Evolutionary conservation across 208 protist genomes (phyloP).

Genomic region (Dictyostelium gargantuum): DNA sequence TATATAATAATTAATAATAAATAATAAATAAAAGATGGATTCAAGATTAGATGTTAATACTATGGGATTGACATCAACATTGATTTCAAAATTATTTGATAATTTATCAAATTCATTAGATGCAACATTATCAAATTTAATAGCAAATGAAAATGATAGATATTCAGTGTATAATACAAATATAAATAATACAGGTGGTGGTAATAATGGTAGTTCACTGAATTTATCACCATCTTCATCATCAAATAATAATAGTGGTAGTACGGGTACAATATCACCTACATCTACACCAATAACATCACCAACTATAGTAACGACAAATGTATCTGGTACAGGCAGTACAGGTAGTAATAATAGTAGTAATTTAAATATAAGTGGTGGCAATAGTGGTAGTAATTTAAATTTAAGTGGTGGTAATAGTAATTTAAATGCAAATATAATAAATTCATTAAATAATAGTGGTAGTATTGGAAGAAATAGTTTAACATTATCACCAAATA

Average conservation of each 20-base stretch:
- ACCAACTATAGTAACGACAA: not conserved
- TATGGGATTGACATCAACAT: conserved; percentile 20
- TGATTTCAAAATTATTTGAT: conserved; percentile 45
- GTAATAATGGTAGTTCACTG: not conserved
- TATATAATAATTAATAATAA: not conserved
- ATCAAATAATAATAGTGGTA: not conserved
- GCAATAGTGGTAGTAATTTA: not conserved
- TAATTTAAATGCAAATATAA: not conserved
- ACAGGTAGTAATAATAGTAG: not conserved
- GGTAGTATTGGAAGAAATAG: not conserved
- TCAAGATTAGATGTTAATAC: conserved; percentile 54
- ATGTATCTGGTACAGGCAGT: not conserved
- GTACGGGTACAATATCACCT: not conserved
- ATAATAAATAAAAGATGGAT: conserved; percentile 12
- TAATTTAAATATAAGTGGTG: no score
- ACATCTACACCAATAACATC: not conserved
- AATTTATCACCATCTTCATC: not conserved
- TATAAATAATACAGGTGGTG: not conserved
- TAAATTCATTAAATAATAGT: not conserved
- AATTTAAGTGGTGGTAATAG: not conserved
- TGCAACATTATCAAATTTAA: conserved; percentile 10
- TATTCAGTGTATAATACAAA: not conserved
- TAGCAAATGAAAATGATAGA: not conserved
- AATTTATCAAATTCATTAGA: conserved; percentile 43
- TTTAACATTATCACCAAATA: not conserved